Evolutionary conservation across 495 filamentous ascomycete genomes (phyloP), one percentile per base, ranked within the genome.

Genomic region (Aspergillus affinis): DNA sequence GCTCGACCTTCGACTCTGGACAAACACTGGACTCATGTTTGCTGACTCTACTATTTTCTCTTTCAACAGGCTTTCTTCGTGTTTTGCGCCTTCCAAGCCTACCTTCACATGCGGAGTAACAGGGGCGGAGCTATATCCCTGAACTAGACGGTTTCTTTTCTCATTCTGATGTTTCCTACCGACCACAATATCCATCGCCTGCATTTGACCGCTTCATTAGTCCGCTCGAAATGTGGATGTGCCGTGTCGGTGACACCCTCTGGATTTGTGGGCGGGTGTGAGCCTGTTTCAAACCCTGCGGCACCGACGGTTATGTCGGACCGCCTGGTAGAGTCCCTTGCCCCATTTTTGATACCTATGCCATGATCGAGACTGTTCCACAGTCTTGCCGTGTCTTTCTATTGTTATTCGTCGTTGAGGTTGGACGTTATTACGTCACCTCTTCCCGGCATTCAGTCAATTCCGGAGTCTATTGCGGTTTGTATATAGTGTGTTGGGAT

Each of bases 51-150:
- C 19, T 44, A 13, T 55, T 12, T 36, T 54, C 13, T 54, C 4
- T 26, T 26, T 4, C 36, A 41, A 41, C 12, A 96, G 92, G 85
- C 82, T 0, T 97, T 97, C 79, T 84, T 97, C 58, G 83, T 94
- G 51, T 96, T 95, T 78, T 97, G 92, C 77, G 88, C 86, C 27
- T 83, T 90, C 67, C 92, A 97, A 70, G 92, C 91, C 51, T 82
- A 86, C 61, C 80, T 96, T 48, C 90, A 96, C 66, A 69, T 87
- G 56, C 84, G 90, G 72, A 84, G 88, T 69, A 89, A 84, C 72
- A 82, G 89, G 74, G 81, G 87, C 64, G 92, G 92, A 54, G 87
- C 90, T 54, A 96, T 97, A 81, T 85, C 87, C 55, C 79, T 95
- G 65, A 84, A 79, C 61, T 81, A 69, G 69, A 73, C 51, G n/a